Conservation (phyloP, 1,139 yeast genomes). For the Yamadazyma atmosphaerica region DNA sequence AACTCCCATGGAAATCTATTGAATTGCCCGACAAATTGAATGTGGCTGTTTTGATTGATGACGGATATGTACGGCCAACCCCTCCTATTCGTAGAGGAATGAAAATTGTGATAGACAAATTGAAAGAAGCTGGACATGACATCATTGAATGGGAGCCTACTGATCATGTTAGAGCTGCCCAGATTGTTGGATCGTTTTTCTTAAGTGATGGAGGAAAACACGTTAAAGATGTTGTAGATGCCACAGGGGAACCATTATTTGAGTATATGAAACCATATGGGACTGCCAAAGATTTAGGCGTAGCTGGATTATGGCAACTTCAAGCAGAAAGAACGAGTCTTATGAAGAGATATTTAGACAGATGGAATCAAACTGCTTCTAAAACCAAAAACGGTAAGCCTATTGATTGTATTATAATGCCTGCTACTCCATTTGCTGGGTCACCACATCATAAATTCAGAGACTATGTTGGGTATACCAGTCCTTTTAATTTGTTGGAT, state of each 20-base stretch:
- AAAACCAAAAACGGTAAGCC: slow-evolving; percentile 39
- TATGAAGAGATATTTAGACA: slow-evolving; percentile 36
- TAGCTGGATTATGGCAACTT: slow-evolving; percentile 45
- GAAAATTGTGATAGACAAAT: slow-evolving; percentile 20
- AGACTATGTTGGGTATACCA: slow-evolving; percentile 49
- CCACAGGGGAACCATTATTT: slow-evolving; percentile 50
- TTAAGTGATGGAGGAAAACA: slow-evolving; percentile 48
- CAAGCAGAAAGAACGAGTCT: slow-evolving; percentile 31
- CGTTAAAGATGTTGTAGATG: slow-evolving; percentile 23
- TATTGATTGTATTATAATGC: slow-evolving; percentile 50
- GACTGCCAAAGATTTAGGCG: slow-evolving; percentile 28
- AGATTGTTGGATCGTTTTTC: slow-evolving; percentile 40
- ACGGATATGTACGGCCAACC: slow-evolving; percentile 35
- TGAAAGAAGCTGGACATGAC: slow-evolving; percentile 53
- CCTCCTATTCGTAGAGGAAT: slow-evolving; percentile 37
- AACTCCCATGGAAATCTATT: slow-evolving; percentile 31
- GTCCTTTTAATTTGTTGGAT: slow-evolving; percentile 59
- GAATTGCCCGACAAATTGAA: slow-evolving; percentile 26
- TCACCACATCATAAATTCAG: slow-evolving; percentile 40
- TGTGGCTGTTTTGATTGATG: slow-evolving; percentile 33
- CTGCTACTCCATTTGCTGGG: slow-evolving; percentile 49
- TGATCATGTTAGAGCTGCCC: slow-evolving; percentile 35
- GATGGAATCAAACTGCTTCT: slow-evolving; percentile 33
- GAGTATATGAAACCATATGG: slow-evolving; percentile 37
- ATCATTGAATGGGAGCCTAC: slow-evolving; percentile 57